These are phyloP conservation scores for Exophiala oligosperma DNA, from an alignment of 2,329 filamentous ascomycete species.

Conservation along the genomic window DNA sequence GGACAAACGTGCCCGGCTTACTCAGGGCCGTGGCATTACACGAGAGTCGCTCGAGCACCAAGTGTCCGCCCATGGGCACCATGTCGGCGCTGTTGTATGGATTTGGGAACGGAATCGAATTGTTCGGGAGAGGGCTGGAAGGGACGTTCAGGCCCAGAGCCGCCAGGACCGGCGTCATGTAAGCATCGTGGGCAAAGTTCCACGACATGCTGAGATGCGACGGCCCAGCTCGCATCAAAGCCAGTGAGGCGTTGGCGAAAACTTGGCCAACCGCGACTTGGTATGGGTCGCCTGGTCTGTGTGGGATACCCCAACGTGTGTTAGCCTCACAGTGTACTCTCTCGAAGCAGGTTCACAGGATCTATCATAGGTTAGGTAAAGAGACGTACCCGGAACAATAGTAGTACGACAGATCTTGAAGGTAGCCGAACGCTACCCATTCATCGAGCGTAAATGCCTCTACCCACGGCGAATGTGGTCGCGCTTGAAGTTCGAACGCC, in stretches of 20 bases:
- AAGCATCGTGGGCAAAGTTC: constrained; percentile 11
- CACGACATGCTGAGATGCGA: constrained; percentile 6
- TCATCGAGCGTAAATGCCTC: constrained; percentile 10
- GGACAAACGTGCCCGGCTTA: background rate
- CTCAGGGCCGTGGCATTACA: constrained; percentile 9
- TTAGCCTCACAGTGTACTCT: too few species aligned
- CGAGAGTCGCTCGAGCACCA: constrained; percentile 6
- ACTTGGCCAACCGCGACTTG: constrained; percentile 8
- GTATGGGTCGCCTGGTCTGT: constrained; percentile 7
- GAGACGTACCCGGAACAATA: constrained; percentile 7
- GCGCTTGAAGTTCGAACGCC: constrained; percentile 5
- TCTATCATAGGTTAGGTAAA: background rate
- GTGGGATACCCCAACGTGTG: background rate
- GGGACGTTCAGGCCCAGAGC: constrained; percentile 6
- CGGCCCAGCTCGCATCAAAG: constrained; percentile 3
- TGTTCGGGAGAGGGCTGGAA: background rate
- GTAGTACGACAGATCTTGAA: constrained; percentile 8
- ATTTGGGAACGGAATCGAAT: constrained; percentile 8
- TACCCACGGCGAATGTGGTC: constrained; percentile 6
- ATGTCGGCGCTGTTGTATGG: constrained; percentile 7
- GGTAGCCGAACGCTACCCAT: constrained; percentile 10
- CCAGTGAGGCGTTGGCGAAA: constrained; percentile 7
- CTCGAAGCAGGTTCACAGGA: too few species aligned
- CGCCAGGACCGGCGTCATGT: constrained; percentile 9
- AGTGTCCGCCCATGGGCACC: constrained; percentile 9